phyloP scores from a whole-genome alignment of 192 early-diverging fungal species.

The Pilobolus umbonatus region DNA sequence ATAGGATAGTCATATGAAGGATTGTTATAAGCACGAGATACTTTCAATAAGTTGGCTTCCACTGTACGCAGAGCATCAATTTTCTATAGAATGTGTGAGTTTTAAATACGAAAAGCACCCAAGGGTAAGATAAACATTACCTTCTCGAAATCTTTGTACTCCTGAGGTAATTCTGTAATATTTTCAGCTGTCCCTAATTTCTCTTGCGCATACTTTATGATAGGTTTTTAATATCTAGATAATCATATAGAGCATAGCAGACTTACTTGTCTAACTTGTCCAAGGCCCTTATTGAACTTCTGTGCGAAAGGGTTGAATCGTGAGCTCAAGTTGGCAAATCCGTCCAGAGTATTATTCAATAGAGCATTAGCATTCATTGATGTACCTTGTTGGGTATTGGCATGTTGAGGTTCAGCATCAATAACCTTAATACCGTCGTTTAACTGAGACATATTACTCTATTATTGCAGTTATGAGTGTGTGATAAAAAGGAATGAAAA shows the following conservation, averaged over 20 bases:
- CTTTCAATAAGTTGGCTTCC: slow-evolving; percentile 65
- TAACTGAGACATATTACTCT: slow-evolving; percentile 12
- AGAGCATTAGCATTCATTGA: slow-evolving; percentile 29
- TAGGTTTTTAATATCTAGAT: slow-evolving; percentile 7
- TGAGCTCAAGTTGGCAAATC: slow-evolving; percentile 43
- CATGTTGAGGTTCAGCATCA: slow-evolving; percentile 26
- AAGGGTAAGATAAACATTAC: slow-evolving; percentile 39
- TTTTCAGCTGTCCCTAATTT: slow-evolving; percentile 75
- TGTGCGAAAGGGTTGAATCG: slow-evolving; percentile 52
- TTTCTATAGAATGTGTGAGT: slow-evolving; percentile 43
- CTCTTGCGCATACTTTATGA: slow-evolving; percentile 80
- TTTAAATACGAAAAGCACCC: not conserved
- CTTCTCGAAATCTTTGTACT: slow-evolving; percentile 89
- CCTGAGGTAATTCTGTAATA: slow-evolving; percentile 88
- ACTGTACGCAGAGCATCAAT: slow-evolving; percentile 70
- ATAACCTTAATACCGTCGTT: slow-evolving; percentile 26
- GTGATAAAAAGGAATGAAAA: not conserved
- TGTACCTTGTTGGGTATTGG: not conserved
- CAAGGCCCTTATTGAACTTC: slow-evolving; percentile 45
- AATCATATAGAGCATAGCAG: slow-evolving; percentile 41
- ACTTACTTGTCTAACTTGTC: slow-evolving; percentile 51
- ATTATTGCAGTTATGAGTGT: too few relatives aligned
- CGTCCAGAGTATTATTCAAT: slow-evolving; percentile 39
- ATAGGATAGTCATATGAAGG: slow-evolving; percentile 75
- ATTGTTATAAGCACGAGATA: slow-evolving; percentile 69